Evolutionary conservation across 1,139 yeast species (phyloP), one percentile per base, ranked within the genome.

Genomic region (Arxiozyma slooffiae): DNA sequence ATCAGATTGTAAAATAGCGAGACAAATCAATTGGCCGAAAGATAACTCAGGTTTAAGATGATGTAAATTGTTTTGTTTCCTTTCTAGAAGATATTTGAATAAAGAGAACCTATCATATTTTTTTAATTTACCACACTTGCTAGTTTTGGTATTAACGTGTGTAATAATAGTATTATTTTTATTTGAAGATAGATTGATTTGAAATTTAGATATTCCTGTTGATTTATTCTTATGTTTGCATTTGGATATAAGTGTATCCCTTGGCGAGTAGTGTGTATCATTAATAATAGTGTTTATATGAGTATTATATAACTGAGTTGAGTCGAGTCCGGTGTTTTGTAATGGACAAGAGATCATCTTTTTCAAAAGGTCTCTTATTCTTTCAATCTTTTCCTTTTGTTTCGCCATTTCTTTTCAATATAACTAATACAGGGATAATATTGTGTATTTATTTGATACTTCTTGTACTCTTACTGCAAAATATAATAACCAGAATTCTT

Each of bases 21-120:
- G 82, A 2, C 96, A 97, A 55, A 92, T 92, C 56, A 92, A 75
- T 42, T 90, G 83, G 8, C 97, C 97, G 65, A 92, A 92, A 4
- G 96, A 86, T 62, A 82, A 89, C 1, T 96, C 96, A 2, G 98
- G 98, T 67, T 92, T 92, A 4, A 57, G 50, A 23, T 55, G 53
- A 9, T 71, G 45, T 22, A 53, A 57, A 60, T 58, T 65, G 60
- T 51, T 60, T 56, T 17, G 54, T 51, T 48, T 47, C 34, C 60
- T 54, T 17, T 44, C 41, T 24, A 50, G 11, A n/a, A 46, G 36
- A 37, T 46, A 41, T 37, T 46, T 30, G 4, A 41, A 7, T 34
- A 46, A 23, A 1, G 38, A 37, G 7, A 16, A n/a, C 8, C 20
- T 14, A 7, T 30, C 30, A 36, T 39, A 46, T 23, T 21, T 38